These are phyloP conservation scores for Ophiostoma piceae DNA, from an alignment of 2,329 filamentous ascomycete genomes.

Conservation along the genomic window DNA sequence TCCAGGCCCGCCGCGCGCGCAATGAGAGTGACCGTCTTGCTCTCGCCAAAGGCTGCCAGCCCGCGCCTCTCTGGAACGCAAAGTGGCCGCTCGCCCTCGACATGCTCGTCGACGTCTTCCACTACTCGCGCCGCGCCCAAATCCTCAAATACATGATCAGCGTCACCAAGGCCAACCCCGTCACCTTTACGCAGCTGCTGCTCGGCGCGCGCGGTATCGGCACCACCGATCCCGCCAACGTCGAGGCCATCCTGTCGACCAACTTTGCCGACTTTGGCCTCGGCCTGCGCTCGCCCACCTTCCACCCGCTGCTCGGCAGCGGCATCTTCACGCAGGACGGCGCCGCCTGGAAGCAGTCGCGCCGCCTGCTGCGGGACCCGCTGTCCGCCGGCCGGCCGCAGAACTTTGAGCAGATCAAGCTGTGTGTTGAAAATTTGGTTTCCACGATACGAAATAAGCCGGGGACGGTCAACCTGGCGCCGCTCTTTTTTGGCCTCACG, in stretches of 20 bases:
- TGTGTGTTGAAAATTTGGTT: not conserved
- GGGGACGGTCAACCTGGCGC: constrained; percentile 18
- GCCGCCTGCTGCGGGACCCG: constrained; percentile 17
- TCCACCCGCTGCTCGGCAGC: constrained; percentile 23
- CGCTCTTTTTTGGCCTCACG: constrained; percentile 17
- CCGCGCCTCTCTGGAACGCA: constrained; percentile 7
- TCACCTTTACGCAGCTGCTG: constrained; percentile 4
- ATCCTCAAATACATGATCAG: not conserved
- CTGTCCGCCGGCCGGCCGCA: constrained; percentile 12
- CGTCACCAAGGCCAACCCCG: constrained; percentile 8
- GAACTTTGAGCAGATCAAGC: constrained; percentile 18
- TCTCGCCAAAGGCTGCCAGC: not conserved
- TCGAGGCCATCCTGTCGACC: constrained; percentile 32
- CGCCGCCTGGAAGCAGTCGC: constrained; percentile 18
- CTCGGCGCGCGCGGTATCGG: constrained; percentile 12
- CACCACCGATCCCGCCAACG: constrained; percentile 11
- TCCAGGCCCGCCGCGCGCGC: not conserved
- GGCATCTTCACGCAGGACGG: constrained; percentile 22
- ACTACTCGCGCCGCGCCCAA: not conserved
- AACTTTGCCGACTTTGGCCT: constrained; percentile 40
- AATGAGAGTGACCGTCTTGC: not conserved
- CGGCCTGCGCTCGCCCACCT: constrained; percentile 26
- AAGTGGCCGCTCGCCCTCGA: constrained; percentile 11
- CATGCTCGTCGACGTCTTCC: constrained; percentile 4
- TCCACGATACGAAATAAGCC: not conserved